A percentile compares a stretch with the other conserved stretches of the same genome.
Conservation (phyloP, 352 stramenopile species). For the Phytophthora cryptogea region DNA sequence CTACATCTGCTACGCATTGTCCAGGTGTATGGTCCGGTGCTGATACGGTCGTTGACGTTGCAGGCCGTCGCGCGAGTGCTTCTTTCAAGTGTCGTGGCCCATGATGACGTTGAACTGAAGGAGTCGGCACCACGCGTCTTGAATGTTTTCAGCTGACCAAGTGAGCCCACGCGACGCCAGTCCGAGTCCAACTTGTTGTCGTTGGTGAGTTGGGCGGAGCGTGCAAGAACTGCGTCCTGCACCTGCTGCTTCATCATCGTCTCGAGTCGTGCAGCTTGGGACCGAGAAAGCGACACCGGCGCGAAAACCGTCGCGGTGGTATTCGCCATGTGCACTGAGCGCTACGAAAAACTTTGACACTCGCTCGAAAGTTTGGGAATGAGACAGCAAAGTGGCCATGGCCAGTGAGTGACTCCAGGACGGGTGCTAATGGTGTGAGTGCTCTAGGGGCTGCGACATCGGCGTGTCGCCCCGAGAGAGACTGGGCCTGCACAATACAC, state of each 20-base stretch:
- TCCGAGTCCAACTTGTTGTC: constrained; percentile 39
- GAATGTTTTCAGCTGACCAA: constrained; percentile 49
- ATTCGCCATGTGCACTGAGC: not conserved
- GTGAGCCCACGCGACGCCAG: constrained; percentile 42
- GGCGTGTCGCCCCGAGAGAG: constrained; percentile 20
- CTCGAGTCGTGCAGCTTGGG: constrained; percentile 37
- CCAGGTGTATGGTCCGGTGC: constrained; percentile 7
- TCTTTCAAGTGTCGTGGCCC: constrained; percentile 26
- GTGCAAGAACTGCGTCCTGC: constrained; percentile 45
- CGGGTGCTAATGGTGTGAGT: constrained; percentile 5
- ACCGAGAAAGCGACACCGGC: constrained; percentile 33
- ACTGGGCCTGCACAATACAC: constrained; percentile 11
- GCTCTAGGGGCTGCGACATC: constrained; percentile 18
- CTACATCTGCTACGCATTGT: constrained; percentile 15
- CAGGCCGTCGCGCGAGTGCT: constrained; percentile 13
- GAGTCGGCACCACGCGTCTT: constrained; percentile 40
- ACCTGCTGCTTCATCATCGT: constrained; percentile 49
- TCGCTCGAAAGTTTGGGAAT: constrained; percentile 30
- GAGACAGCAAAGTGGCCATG: not conserved
- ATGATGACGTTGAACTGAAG: constrained; percentile 27
- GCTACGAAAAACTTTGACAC: not conserved
- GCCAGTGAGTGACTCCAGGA: not conserved
- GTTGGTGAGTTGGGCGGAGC: constrained; percentile 18
- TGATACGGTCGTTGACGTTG: constrained; percentile 25
- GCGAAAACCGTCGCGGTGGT: constrained; percentile 22